These are phyloP conservation scores for Lasiodiplodia sp. DNA, from an alignment of 2,329 filamentous ascomycete species.

Conservation along the genomic window DNA sequence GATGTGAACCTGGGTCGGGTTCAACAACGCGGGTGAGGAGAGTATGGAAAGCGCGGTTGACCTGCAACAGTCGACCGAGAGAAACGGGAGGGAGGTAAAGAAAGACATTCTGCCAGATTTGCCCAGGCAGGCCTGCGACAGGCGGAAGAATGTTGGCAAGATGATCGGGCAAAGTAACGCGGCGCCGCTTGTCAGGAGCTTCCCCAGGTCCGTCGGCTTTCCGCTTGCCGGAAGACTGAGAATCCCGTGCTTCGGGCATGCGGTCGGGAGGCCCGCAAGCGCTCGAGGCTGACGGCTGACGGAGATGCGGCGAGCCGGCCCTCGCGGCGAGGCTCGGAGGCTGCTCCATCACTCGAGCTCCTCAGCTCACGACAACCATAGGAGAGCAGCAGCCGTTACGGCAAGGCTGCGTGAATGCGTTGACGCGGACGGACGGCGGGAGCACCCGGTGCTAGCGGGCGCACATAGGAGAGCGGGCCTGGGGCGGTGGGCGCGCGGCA, in stretches of 20 bases:
- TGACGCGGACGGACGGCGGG: slow-evolving; percentile 3
- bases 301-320: slow-evolving; percentile 17
- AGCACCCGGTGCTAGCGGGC: slow-evolving; percentile 12
- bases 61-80: slow-evolving; percentile 69
- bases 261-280: background rate
- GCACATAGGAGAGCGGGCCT: background rate
- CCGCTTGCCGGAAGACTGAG: slow-evolving; percentile 40
- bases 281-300: slow-evolving; percentile 9
- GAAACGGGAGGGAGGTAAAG: slow-evolving; percentile 68
- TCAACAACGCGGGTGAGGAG: slow-evolving; percentile 47
- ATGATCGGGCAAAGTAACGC: slow-evolving; percentile 35
- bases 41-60: slow-evolving; percentile 72
- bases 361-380: slow-evolving; percentile 15
- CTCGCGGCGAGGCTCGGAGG: slow-evolving; percentile 6
- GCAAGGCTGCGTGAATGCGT: background rate
- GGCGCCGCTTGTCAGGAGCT: slow-evolving; percentile 44
- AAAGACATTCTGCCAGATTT: slow-evolving; percentile 76
- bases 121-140: slow-evolving; percentile 59
- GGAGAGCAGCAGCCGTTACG: slow-evolving; percentile 12
- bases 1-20: slow-evolving; percentile 43
- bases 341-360: slow-evolving; percentile 28
- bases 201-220: slow-evolving; percentile 41
- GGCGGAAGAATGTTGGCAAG: slow-evolving; percentile 32
- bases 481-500: slow-evolving; percentile 11
- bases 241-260: background rate